Base-by-base conservation (phyloP, 2,329 filamentous ascomycete genomes). In the Penicillium expansum region DNA sequence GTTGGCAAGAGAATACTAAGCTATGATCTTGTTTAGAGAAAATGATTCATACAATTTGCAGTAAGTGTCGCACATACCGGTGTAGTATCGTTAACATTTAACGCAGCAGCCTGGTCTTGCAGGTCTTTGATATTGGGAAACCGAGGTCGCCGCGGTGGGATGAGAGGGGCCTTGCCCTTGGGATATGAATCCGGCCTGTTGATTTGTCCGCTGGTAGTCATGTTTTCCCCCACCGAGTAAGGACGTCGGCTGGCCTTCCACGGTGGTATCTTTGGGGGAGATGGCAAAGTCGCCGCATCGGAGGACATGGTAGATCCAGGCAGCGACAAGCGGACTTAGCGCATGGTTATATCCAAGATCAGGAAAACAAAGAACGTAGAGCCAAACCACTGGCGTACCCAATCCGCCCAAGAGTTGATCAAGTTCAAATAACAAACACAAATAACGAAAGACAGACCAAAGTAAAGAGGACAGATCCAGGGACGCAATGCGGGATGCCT, bases 71-170 rank as follows among this genome's bases (percentile, higher is more conserved):
- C 11, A 45, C 27, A 52, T 67, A 76, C 73, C 50, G 71, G 63
- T 35, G 67, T 69, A 24, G 54, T 59, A 20, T 73, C 72, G 38
- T 70, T 68, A 29, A 74, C 62, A 45, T 69, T 67, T 48, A 74
- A 62, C 14, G 64, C 59, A 20, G 72, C 68, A 35, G 73, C 73
- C 59, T 76, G 64, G 56, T 76, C 73, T 52, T 76, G 73, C 39
- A 76, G 69, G 59, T 75, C 73, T 54, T 75, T 76, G 43, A 76
- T 74, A 62, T 74, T 71, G 13, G 72, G 73, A 48, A 71, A 74
- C 45, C 66, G 64, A 32, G 69, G 67, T 57, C 62, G 66, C 54
- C 58, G 58, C 45, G 54, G 59, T 49, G 54, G 55, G 59, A 58
- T 43, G 29, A 59, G 55, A 47, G 61, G 30, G 37, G 45, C 4